These are phyloP conservation scores for Fusarium virguliforme DNA, from an alignment of 2,329 filamentous ascomycete genomes.

Conservation along the genomic window DNA sequence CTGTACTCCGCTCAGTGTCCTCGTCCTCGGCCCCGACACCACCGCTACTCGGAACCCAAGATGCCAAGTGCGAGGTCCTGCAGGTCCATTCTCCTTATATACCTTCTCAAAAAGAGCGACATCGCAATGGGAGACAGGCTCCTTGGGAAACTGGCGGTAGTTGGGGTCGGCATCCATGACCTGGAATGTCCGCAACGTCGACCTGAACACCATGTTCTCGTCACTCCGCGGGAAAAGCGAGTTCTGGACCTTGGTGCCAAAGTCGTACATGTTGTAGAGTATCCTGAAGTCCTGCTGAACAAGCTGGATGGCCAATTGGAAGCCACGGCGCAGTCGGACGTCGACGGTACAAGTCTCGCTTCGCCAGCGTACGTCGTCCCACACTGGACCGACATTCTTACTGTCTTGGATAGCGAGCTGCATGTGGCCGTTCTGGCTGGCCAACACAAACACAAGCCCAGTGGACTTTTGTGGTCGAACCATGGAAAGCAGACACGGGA, in stretches of 20 bases:
- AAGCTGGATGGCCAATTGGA: slow-evolving; percentile 80
- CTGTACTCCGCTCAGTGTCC: slow-evolving; percentile 83
- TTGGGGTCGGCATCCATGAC: slow-evolving; percentile 84
- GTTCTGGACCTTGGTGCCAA: slow-evolving; percentile 82
- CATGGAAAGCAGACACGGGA: slow-evolving; percentile 84
- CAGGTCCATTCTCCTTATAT: slow-evolving; percentile 78
- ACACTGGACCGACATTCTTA: slow-evolving; percentile 78
- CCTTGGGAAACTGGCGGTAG: slow-evolving; percentile 81
- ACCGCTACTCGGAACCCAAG: slow-evolving; percentile 85
- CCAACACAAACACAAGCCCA: slow-evolving; percentile 80
- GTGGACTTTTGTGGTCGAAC: slow-evolving; percentile 79
- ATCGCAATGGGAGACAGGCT: slow-evolving; percentile 80
- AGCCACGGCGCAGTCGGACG: slow-evolving; percentile 81
- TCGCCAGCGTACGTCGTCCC: slow-evolving; percentile 88
- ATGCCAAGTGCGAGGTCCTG: slow-evolving; percentile 80
- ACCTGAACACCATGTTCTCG: slow-evolving; percentile 79
- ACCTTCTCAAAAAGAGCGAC: slow-evolving; percentile 83
- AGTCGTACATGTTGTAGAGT: slow-evolving; percentile 88
- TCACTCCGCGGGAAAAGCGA: slow-evolving; percentile 79
- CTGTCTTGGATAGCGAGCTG: slow-evolving; percentile 81
- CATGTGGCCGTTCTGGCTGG: slow-evolving; percentile 84
- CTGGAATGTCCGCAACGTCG: slow-evolving; percentile 81
- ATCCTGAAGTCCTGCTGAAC: slow-evolving; percentile 83
- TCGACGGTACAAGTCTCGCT: slow-evolving; percentile 76
- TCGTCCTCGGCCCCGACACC: slow-evolving; percentile 82